A percentile compares a stretch with the other conserved stretches of the same genome.
phyloP scores from a whole-genome alignment of 2,329 filamentous ascomycete genomes.

The Aspergillus japonicus region DNA sequence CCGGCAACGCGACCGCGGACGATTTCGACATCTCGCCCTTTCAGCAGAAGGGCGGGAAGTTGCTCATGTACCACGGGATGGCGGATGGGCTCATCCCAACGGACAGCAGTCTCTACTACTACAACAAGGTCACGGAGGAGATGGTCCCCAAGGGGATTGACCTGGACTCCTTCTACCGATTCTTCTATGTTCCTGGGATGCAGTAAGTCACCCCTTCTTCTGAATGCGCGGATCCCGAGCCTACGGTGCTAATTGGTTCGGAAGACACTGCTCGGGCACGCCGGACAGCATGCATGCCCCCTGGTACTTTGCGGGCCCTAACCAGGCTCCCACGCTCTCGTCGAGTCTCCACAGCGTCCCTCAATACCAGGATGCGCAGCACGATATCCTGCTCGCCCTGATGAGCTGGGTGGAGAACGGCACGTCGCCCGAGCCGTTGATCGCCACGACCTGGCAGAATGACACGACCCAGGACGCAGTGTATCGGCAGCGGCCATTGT shows the following conservation, averaged over 20 bases:
- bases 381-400: background rate
- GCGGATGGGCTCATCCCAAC: conserved; percentile 10
- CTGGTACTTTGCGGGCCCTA: conserved; percentile 4
- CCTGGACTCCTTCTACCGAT: conserved; percentile 17
- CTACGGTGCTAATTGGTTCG: no score
- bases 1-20: conserved; percentile 12
- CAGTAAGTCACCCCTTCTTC: background rate
- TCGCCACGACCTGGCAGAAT: background rate
- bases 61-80: conserved; percentile 19
- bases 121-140: conserved; percentile 3
- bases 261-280: background rate
- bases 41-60: conserved; percentile 11
- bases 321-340: background rate
- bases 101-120: conserved; percentile 17
- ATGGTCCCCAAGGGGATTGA: conserved; percentile 4
- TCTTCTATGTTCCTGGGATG: conserved; percentile 19
- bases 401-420: background rate
- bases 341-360: background rate
- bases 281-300: background rate
- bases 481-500: background rate
- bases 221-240: no score
- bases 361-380: background rate
- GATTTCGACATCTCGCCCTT: conserved; percentile 15
- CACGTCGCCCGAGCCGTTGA: background rate
- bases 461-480: background rate